Conservation (phyloP, 768 basidiomycete species). For the Lactarius tabidus region DNA sequence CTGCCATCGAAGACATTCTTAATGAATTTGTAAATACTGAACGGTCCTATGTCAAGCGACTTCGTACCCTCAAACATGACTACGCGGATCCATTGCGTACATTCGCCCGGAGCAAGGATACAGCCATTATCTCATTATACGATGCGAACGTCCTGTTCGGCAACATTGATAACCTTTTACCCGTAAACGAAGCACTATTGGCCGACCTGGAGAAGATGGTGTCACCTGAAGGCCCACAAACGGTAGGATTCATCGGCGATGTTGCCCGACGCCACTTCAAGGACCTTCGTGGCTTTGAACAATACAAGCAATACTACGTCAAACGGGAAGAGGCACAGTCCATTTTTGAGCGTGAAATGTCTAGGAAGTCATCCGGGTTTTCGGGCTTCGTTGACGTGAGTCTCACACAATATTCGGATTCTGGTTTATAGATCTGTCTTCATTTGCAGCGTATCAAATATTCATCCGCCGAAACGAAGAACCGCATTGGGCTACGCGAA, state of each 20-base stretch:
- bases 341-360: constrained; percentile 80
- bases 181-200: constrained; percentile 87
- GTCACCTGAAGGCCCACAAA: constrained; percentile 50
- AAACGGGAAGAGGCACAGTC: constrained; percentile 90
- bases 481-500: constrained; percentile 85
- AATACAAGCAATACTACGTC: constrained; percentile 86
- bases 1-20: constrained; percentile 67
- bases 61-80: constrained; percentile 76
- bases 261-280: constrained; percentile 86
- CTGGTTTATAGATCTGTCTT: not conserved
- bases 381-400: constrained; percentile 83
- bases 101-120: constrained; percentile 80
- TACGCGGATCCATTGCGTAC: constrained; percentile 89
- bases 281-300: constrained; percentile 78
- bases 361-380: constrained; percentile 78
- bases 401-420: constrained; percentile 16
- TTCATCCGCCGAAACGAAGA: constrained; percentile 63
- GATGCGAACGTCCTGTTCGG: constrained; percentile 93
- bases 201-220: constrained; percentile 78
- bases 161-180: constrained; percentile 85
- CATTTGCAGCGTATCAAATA: constrained; percentile 78
- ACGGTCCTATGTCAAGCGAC: constrained; percentile 78
- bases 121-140: constrained; percentile 82
- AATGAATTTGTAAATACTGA: constrained; percentile 89
- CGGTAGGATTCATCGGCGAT: constrained; percentile 72